These are phyloP conservation scores for Talaromyces ruber DNA, from an alignment of 495 filamentous ascomycete species.

Conservation along the genomic window DNA sequence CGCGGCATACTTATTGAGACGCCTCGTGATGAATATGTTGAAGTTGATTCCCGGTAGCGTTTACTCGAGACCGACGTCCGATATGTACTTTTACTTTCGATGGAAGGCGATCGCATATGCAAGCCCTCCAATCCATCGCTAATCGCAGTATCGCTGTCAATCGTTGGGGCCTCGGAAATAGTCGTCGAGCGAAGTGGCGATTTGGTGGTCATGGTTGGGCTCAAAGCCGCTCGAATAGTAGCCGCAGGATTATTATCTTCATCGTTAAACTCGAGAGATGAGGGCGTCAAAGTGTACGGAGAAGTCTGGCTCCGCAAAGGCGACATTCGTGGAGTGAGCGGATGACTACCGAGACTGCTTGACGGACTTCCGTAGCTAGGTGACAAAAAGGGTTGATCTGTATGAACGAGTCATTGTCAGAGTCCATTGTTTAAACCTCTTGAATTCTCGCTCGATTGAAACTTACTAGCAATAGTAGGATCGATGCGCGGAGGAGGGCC, in stretches of 20 bases:
- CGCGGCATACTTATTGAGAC: constrained; percentile 32
- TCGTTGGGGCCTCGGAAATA: not conserved
- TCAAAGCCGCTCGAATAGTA: not conserved
- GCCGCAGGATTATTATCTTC: not conserved
- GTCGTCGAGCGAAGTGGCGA: constrained; percentile 5
- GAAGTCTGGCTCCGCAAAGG: constrained; percentile 38
- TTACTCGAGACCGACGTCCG: constrained; percentile 35
- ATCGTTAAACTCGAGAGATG: constrained; percentile 35
- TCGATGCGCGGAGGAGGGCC: constrained; percentile 45
- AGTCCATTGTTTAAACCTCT: not conserved
- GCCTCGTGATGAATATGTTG: constrained; percentile 24
- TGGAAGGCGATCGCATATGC: constrained; percentile 25
- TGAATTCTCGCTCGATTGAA: not conserved
- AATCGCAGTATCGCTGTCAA: not conserved
- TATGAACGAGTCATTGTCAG: not conserved
- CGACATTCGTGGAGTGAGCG: constrained; percentile 42
- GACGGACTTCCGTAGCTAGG: constrained; percentile 51
- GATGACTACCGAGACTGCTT: constrained; percentile 48
- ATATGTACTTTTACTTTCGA: constrained; percentile 37
- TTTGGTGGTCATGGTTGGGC: constrained; percentile 2
- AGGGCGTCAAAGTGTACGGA: constrained; percentile 31
- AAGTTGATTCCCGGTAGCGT: constrained; percentile 22
- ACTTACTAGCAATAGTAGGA: constrained; percentile 46
- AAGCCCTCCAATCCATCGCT: constrained; percentile 6
- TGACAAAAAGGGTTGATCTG: constrained; percentile 55